Conservation (phyloP, 805 yeast genomes). For the Starmerella bombi region DNA sequence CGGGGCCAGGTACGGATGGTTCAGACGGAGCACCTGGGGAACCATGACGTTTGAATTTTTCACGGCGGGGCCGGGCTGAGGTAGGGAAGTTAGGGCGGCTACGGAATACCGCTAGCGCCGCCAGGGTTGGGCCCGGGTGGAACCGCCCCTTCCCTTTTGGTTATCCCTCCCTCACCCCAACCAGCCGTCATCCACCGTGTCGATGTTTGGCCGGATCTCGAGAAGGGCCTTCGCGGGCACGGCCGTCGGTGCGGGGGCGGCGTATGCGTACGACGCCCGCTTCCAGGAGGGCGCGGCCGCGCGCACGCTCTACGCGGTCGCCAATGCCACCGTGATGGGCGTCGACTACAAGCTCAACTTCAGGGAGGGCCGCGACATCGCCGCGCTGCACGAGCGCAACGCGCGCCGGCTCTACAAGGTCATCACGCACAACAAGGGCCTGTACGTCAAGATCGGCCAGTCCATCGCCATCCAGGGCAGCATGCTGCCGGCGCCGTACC, state of each 20-base stretch:
- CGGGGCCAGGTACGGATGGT: constrained; percentile 17
- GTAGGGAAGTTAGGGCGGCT: no score
- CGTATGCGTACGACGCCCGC: constrained; percentile 29
- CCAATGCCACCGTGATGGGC: constrained; percentile 33
- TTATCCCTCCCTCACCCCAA: no score
- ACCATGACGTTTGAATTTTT: constrained; percentile 11
- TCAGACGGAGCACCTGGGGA: constrained; percentile 14
- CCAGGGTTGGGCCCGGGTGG: no score
- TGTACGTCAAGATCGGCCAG: constrained; percentile 68
- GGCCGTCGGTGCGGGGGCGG: constrained; percentile 16
- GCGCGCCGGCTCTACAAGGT: constrained; percentile 40
- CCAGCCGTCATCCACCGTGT: no score
- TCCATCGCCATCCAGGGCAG: constrained; percentile 64
- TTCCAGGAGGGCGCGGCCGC: constrained; percentile 38
- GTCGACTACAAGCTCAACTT: constrained; percentile 47
- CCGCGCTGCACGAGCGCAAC: constrained; percentile 44
- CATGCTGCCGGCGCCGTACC: constrained; percentile 53
- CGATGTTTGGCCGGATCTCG: no score
- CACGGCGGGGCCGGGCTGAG: no score
- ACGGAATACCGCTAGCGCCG: no score
- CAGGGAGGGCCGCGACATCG: constrained; percentile 34
- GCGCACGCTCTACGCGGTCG: constrained; percentile 42
- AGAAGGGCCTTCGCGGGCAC: no score
- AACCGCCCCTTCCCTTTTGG: no score
- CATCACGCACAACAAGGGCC: constrained; percentile 38